phyloP scores from a whole-genome alignment of 2,329 filamentous ascomycete genomes.

The Alternaria sp. region DNA sequence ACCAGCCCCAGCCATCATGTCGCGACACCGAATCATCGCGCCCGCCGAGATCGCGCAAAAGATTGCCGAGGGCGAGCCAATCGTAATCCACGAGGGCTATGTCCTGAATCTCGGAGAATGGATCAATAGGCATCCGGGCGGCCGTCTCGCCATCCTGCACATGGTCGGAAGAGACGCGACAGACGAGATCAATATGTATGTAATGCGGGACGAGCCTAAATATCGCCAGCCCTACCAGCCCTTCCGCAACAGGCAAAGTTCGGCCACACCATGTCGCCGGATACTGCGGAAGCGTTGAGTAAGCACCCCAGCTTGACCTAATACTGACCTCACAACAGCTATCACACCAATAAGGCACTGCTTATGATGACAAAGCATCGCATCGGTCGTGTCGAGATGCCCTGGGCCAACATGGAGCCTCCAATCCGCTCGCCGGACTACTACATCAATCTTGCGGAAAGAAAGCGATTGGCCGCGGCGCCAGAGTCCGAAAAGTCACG shows the following conservation, averaged over 20 bases:
- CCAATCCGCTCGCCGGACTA: conserved; percentile 62
- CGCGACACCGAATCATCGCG: conserved; percentile 47
- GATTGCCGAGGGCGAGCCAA: conserved; percentile 62
- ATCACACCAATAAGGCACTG: conserved; percentile 62
- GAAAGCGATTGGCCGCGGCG: conserved; percentile 8
- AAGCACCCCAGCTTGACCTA: conserved; percentile 23
- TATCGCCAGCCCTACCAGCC: background rate
- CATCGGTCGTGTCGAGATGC: conserved; percentile 63
- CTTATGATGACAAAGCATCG: conserved; percentile 66
- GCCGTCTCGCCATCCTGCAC: conserved; percentile 65
- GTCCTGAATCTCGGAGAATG: conserved; percentile 65
- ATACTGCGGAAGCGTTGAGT: conserved; percentile 15
- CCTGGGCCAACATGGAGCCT: conserved; percentile 65
- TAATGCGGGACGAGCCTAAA: conserved; percentile 5
- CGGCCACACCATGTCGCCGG: conserved; percentile 6
- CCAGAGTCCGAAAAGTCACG: conserved; percentile 15
- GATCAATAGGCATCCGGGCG: conserved; percentile 66
- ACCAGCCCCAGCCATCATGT: conserved; percentile 20
- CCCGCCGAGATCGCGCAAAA: conserved; percentile 57
- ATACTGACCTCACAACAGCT: conserved; percentile 53
- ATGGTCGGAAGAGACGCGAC: conserved; percentile 67
- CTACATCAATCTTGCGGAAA: conserved; percentile 33
- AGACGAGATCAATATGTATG: conserved; percentile 65
- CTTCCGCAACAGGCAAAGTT: conserved; percentile 13
- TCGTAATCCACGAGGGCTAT: conserved; percentile 64